These are phyloP conservation scores for Xylaria sp. DNA, from an alignment of 2,329 filamentous ascomycete genomes.

Conservation along the genomic window DNA sequence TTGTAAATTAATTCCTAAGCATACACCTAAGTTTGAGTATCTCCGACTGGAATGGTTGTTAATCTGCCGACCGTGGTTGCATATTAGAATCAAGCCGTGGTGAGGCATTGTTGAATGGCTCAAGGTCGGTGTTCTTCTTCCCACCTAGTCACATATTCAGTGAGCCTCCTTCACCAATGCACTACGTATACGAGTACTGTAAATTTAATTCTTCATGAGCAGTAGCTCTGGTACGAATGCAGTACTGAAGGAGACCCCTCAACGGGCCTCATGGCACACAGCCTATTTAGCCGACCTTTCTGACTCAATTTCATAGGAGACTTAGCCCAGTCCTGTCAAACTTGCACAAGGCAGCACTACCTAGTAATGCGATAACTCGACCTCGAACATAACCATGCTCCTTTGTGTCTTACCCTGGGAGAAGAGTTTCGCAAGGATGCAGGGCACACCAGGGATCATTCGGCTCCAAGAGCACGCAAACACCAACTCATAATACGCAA, in stretches of 20 bases:
- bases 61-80: too few relatives aligned
- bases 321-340: background rate
- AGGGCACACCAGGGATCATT: background rate
- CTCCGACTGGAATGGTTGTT: background rate
- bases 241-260: background rate
- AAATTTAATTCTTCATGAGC: too few relatives aligned
- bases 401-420: background rate
- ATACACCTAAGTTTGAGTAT: too few relatives aligned
- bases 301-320: background rate
- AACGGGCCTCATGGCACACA: background rate
- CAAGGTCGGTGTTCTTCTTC: background rate
- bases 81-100: too few relatives aligned
- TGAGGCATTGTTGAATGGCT: too few relatives aligned
- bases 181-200: too few relatives aligned
- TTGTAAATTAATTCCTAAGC: background rate
- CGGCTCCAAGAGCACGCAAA: background rate
- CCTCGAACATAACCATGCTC: background rate
- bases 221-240: too few relatives aligned
- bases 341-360: background rate
- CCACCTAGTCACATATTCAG: too few relatives aligned
- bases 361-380: constrained; percentile 8
- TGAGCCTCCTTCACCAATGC: too few relatives aligned
- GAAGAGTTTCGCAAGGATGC: background rate
- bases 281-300: background rate
- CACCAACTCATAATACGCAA: background rate